Base-by-base conservation (phyloP, 1,139 yeast species). In the Suhomyces guaymorum region DNA sequence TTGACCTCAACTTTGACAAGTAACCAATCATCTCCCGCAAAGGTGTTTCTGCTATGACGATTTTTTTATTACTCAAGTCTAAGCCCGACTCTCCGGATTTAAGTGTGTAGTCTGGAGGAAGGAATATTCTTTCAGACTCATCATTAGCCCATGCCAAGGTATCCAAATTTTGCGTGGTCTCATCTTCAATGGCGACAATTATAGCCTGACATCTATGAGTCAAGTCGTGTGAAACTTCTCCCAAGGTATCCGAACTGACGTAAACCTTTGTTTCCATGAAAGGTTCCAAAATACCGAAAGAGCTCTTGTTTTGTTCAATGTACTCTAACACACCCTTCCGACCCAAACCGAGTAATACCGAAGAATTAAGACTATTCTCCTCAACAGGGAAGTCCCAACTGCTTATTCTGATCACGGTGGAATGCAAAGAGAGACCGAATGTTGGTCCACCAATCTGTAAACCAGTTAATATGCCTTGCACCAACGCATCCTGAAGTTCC, bases 11-110 rank as follows among this genome's bases (percentile, higher is more conserved):
- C 39, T 77, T 79, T 5, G 82, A 79, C 36, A 88, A 71, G 54
- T 92, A 92, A 1, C 97, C 96, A 36, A 90, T 76, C 96, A 92
- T 89, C 45, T 84, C 95, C 43, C 82, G 73, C 49, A 92, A 66
- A 7, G 98, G 97, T 0, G 90, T 90, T 38, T 75, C 77, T 0
- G 96, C 96, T 11, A 67, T 64, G 24, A 90, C 75, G 3, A 75
- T 63, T 51, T 85, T 84, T 35, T 71, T 72, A 43, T 64, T 64
- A 25, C 51, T 54, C 35, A 62, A 44, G 8, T 53, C 56, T 11
- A 38, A 40, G 5, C 25, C 17, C 4, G 33, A 12, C 17, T 22
- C 20, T 1, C 38, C 37, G 4, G 41, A 31, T 13, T 40, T 46
- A 55, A 67, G 51, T n/a, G 74, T 69, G 38, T 69, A 66, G 50